Evolutionary conservation across 2,329 filamentous ascomycete genomes (phyloP), one percentile per base, ranked within the genome.

Genomic region (Hypoxylon sp.): DNA sequence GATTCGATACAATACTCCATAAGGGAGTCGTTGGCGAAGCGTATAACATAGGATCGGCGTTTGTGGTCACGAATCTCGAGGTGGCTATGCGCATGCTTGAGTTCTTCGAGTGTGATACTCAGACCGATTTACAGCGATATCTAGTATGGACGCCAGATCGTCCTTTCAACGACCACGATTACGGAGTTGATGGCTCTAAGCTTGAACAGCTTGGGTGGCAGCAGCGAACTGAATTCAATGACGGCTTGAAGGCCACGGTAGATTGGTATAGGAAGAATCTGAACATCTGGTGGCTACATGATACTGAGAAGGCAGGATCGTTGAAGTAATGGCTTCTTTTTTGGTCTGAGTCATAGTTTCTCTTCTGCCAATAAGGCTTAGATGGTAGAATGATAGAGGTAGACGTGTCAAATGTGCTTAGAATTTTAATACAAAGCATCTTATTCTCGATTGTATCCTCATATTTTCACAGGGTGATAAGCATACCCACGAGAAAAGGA

Each of bases 261-360:
- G 40, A 44, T 44, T 44, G 40, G 40, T 44, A 44, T 20, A 44
- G 40, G 13, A 44, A 44, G 40, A 44, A 44, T 3, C 17, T 44
- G 10, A 20, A 44, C 40, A n/a, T 22, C 2, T 44, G 40, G 40
- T 44, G 40, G 40, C 40, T n/a, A 4, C 22, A 22, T 4, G 40
- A 44, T 17, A 44, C 22, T 22, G 40, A 44, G 17, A 44, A 44
- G 40, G 7, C 17, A 22, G 17, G 17, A 22, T 8, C 8, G 17
- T 22, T 44, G 40, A 22, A 44, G 11, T 22, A 44, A 10, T 17
- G 40, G 7, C 7, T 44, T 10, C 7, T 11, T 3, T 44, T 44
- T 22, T 22, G 8, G 8, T 44, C 40, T 20, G 8, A 11, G 40
- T 22, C 40, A 22, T 3, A 22, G 22, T 44, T 11, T 44, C 40